phyloP scores from a whole-genome alignment of 306 rosid species.

The Mimosa bimucronata region DNA sequence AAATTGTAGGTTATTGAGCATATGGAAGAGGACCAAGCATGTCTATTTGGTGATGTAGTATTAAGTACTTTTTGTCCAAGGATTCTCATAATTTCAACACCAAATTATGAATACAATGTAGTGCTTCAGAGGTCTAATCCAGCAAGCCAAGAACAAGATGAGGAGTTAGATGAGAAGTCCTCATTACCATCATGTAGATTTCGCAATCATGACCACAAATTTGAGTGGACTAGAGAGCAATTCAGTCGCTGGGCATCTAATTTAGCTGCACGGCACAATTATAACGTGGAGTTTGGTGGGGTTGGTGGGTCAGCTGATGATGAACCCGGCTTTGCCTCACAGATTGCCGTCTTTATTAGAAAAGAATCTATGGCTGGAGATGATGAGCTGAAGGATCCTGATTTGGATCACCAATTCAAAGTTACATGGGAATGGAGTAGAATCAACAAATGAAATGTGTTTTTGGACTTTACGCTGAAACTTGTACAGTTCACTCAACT shows the following conservation, averaged over 20 bases:
- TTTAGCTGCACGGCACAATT: conserved; percentile 70
- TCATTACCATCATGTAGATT: conserved; percentile 67
- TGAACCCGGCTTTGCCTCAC: conserved; percentile 98
- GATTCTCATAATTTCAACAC: conserved; percentile 91
- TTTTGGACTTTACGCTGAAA: background rate
- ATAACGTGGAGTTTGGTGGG: conserved; percentile 80
- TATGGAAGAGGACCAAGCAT: conserved; percentile 95
- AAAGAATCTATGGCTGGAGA: conserved; percentile 40
- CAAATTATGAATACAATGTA: conserved; percentile 89
- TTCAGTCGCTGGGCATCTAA: conserved; percentile 82
- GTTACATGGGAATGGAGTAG: conserved; percentile 77
- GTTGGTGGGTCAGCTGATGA: conserved; percentile 81
- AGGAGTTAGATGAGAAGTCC: conserved; percentile 68
- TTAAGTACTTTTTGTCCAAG: conserved; percentile 68
- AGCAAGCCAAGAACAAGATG: conserved; percentile 65
- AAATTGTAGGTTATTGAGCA: conserved; percentile 87
- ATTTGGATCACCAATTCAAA: conserved; percentile 42
- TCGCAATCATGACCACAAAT: conserved; percentile 94
- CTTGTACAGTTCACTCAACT: conserved; percentile 30
- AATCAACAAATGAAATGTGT: conserved; percentile 26
- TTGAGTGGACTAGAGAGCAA: conserved; percentile 95
- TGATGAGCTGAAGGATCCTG: conserved; percentile 33
- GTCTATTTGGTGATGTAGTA: conserved; percentile 74
- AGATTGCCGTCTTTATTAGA: conserved; percentile 89
- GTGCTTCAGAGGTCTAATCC: conserved; percentile 71